These are phyloP conservation scores for Castanea crenata DNA, from an alignment of 306 rosid genomes.

Conservation along the genomic window DNA sequence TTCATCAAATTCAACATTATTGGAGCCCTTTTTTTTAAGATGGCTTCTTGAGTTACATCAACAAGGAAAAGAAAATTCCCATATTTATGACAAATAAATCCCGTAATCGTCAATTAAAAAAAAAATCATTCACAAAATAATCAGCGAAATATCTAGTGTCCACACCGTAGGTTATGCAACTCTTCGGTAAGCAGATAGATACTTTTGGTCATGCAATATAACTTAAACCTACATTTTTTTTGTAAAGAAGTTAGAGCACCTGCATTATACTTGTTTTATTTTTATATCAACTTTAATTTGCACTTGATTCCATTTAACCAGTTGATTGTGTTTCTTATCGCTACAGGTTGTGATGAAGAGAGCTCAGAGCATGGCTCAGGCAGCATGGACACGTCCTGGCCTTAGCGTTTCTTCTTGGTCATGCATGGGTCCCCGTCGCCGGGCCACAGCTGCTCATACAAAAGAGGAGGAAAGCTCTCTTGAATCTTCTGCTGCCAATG, in stretches of 20 bases:
- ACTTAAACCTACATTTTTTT: background rate
- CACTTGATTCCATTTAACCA: background rate
- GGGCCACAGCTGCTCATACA: constrained; percentile 39
- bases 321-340: constrained; percentile 10
- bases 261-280: background rate
- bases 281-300: background rate
- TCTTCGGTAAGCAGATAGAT: background rate
- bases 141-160: too few species aligned
- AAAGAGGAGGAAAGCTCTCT: constrained; percentile 40
- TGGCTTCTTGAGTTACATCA: too few species aligned
- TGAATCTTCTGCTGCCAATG: constrained; percentile 25
- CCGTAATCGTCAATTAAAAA: too few species aligned
- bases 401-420: constrained; percentile 81
- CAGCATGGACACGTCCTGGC: constrained; percentile 89
- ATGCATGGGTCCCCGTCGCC: constrained; percentile 87
- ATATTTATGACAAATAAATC: too few species aligned
- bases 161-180: background rate
- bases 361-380: constrained; percentile 94
- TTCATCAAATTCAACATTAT: too few species aligned
- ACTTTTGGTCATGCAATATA: background rate
- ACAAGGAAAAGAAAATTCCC: too few species aligned
- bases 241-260: background rate
- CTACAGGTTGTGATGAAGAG: constrained; percentile 87
- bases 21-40: too few species aligned
- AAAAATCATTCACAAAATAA: too few species aligned